Base-by-base conservation (phyloP, 495 filamentous ascomycete genomes). In the Aspergillus carlsbadensis region DNA sequence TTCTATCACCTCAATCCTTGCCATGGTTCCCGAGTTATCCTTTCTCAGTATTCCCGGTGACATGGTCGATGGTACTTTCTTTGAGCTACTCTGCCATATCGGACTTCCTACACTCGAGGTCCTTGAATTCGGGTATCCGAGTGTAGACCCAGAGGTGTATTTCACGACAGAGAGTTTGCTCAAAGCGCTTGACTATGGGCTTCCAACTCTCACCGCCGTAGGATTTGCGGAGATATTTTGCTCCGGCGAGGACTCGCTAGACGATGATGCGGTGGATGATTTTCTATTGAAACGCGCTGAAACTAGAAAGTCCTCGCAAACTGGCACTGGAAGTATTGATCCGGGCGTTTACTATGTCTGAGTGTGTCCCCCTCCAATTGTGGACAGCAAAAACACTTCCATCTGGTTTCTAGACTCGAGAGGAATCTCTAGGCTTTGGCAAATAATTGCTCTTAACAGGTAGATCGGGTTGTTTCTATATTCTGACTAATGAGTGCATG, bases 41-140 rank as follows among this genome's bases (percentile, higher is more conserved):
- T 67, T 59, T 47, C 67, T 72, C 45, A 66, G 65, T 49, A 39
- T 69, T 15, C 69, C 69, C 22, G 69, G 69, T 17, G 69, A 72
- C 34, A 44, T 68, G 22, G 60, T 70, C 6, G 51, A 66, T 2
- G 56, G 65, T 14, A 61, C 55, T 3, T 72, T 72, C 56, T 68
- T 72, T 62, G 61, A 67, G n/a, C 49, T 67, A 41, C 46, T 71
- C 13, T 17, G 46, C 15, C 56, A 62, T 43, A 56, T 56, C 14
- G 18, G 26, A 18, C 42, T 49, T n/a, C 56, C 57, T 7, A 55
- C 58, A 10, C 62, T 70, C 5, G 55, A 65, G 33, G 52, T 57
- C n/a, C 60, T 72, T 5, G 66, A 65, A 46, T 59, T 72, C 18
- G 65, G 57, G 1, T 43, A 53, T 15, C 63, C 65, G 8, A 55